These are phyloP conservation scores for Pythium volutum DNA, from an alignment of 352 stramenopile species.

Conservation along the genomic window DNA sequence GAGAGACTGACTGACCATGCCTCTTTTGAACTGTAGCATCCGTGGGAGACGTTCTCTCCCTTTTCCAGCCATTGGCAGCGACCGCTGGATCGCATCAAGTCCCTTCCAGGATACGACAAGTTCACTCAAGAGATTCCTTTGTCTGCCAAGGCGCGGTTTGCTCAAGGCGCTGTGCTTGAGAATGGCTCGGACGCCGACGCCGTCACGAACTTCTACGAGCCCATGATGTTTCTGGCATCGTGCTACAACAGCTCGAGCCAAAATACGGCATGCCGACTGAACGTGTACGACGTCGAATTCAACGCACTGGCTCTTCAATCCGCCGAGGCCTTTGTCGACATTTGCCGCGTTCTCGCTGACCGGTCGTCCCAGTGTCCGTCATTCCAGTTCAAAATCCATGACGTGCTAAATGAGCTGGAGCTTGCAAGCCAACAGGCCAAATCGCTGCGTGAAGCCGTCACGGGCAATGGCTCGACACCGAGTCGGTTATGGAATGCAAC, in stretches of 20 bases:
- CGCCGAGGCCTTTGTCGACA: conserved; percentile 54
- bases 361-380: conserved; percentile 56
- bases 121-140: conserved; percentile 47
- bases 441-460: conserved; percentile 38
- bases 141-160: conserved; percentile 49
- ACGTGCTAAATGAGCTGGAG: conserved; percentile 45
- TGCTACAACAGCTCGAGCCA: conserved; percentile 1
- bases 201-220: conserved; percentile 66
- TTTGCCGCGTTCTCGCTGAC: conserved; percentile 56
- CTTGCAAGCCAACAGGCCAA: conserved; percentile 26
- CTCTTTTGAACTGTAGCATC: conserved; percentile 40
- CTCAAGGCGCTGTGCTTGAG: conserved; percentile 35
- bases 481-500: conserved; percentile 69
- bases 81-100: conserved; percentile 46
- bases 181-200: conserved; percentile 27
- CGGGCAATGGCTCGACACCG: conserved; percentile 32
- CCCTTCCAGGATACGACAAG: conserved; percentile 36
- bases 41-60: conserved; percentile 83
- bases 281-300: conserved; percentile 78
- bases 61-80: conserved; percentile 66
- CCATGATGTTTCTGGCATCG: conserved; percentile 74
- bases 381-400: conserved; percentile 38
- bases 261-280: conserved; percentile 24
- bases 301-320: conserved; percentile 75
- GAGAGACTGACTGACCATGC: background rate